Evolutionary conservation across 2,329 filamentous ascomycete genomes (phyloP).

Genomic region (Malbranchea cinnamomea): DNA sequence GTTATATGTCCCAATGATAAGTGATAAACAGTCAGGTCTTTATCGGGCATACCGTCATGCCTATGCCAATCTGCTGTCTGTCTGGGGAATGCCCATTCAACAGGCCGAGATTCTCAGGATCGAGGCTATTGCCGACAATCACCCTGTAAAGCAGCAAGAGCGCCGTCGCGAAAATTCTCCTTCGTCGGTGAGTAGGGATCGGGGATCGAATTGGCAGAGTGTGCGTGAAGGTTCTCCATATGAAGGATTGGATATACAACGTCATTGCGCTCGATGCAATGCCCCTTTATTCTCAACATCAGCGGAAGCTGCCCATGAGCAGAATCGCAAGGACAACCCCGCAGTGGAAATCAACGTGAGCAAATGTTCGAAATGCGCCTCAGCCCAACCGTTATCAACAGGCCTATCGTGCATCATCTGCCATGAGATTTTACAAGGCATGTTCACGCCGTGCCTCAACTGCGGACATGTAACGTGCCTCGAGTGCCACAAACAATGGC

Average conservation of each 20-base stretch:
- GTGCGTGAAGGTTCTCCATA: conserved; percentile 5
- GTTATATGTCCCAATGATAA: conserved; percentile 33
- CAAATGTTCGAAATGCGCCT: conserved; percentile 23
- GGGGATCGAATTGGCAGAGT: too few species aligned
- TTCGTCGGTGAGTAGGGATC: too few species aligned
- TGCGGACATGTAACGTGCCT: conserved; percentile 35
- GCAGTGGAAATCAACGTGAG: conserved; percentile 9
- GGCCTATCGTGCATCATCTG: conserved; percentile 31
- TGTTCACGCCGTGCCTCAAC: conserved; percentile 31
- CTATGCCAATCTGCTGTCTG: conserved; percentile 44
- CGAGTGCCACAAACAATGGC: conserved; percentile 29
- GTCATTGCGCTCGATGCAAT: conserved; percentile 28
- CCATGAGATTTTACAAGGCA: conserved; percentile 27
- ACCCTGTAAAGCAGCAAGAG: conserved; percentile 11
- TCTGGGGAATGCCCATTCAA: conserved; percentile 41
- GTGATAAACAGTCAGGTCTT: conserved; percentile 32
- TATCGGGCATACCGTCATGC: conserved; percentile 39
- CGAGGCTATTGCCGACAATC: conserved; percentile 28
- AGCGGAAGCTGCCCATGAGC: too few species aligned
- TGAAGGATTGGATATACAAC: conserved; percentile 26
- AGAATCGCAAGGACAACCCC: conserved; percentile 13
- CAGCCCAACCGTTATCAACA: conserved; percentile 19
- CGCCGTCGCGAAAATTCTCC: conserved; percentile 4
- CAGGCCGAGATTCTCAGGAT: conserved; percentile 45
- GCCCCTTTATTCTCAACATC: conserved; percentile 20